These are phyloP conservation scores for Chaetomiaceae sp. DNA, from an alignment of 2,329 filamentous ascomycete genomes.

Conservation along the genomic window DNA sequence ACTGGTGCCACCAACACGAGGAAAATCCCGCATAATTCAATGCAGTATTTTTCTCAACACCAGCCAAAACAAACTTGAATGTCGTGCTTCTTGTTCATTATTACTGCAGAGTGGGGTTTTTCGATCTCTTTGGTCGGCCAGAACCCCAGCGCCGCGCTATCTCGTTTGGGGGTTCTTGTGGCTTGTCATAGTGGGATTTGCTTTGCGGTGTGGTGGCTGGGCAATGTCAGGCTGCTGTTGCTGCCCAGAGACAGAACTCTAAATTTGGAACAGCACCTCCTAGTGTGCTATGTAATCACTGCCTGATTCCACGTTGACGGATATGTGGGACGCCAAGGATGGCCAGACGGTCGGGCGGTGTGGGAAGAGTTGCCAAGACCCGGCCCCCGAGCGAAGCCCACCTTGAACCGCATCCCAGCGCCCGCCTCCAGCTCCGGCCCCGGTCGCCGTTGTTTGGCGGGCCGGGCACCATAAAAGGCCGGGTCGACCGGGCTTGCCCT, in stretches of 20 bases:
- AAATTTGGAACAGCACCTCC: slow-evolving; percentile 17
- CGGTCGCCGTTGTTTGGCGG: slow-evolving; percentile 3
- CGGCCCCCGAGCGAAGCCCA: background rate
- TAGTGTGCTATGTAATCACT: too few relatives aligned
- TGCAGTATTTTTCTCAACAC: too few relatives aligned
- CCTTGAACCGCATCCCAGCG: background rate
- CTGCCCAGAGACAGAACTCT: slow-evolving; percentile 4
- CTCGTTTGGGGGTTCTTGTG: too few relatives aligned
- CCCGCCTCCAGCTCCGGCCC: slow-evolving; percentile 10
- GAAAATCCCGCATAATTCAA: too few relatives aligned
- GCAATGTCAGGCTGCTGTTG: background rate
- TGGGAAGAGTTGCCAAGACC: slow-evolving; percentile 1
- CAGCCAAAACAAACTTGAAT: too few relatives aligned
- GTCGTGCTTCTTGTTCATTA: too few relatives aligned
- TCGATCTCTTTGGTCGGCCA: too few relatives aligned
- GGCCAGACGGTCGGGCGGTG: too few relatives aligned
- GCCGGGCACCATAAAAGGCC: background rate
- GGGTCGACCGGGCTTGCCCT: background rate
- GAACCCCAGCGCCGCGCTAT: too few relatives aligned
- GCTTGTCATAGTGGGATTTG: too few relatives aligned
- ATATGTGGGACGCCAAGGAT: background rate
- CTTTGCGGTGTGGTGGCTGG: slow-evolving; percentile 8
- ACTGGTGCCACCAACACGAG: too few relatives aligned
- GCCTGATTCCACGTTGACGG: slow-evolving; percentile 1
- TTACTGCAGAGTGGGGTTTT: too few relatives aligned